phyloP scores from a whole-genome alignment of 495 filamentous ascomycete genomes.

The Xylaria sp. region DNA sequence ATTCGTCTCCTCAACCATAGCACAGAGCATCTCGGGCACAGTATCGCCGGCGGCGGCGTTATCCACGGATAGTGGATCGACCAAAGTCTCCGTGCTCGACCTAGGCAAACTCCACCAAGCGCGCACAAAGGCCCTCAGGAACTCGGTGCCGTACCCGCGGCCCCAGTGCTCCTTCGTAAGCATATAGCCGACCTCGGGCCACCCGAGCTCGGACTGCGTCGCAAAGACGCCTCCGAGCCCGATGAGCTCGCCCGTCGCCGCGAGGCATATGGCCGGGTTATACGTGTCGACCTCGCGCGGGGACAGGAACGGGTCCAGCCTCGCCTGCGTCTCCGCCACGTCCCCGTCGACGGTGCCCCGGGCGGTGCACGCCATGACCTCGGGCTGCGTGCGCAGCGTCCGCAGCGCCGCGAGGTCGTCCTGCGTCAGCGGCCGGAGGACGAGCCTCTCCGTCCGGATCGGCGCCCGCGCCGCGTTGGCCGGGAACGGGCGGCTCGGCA shows the following conservation, averaged over 20 bases:
- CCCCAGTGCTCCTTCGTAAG: conserved; percentile 51
- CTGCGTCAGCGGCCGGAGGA: conserved; percentile 44
- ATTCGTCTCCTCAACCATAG: conserved; percentile 45
- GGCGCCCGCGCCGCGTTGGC: conserved; percentile 33
- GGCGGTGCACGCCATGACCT: conserved; percentile 53
- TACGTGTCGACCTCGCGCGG: conserved; percentile 37
- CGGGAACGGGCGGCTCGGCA: conserved; percentile 38
- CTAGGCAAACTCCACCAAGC: conserved; percentile 46
- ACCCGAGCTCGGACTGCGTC: conserved; percentile 37
- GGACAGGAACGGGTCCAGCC: conserved; percentile 40
- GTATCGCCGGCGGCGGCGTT: conserved; percentile 26
- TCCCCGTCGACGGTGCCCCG: conserved; percentile 41
- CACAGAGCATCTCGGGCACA: conserved; percentile 42
- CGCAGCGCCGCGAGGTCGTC: conserved; percentile 46
- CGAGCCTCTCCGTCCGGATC: conserved; percentile 47
- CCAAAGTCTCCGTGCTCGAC: conserved; percentile 39
- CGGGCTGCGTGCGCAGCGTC: conserved; percentile 50
- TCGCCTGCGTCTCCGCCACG: conserved; percentile 40
- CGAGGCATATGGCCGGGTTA: conserved; percentile 50
- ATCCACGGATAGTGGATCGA: conserved; percentile 18
- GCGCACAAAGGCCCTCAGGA: conserved; percentile 45
- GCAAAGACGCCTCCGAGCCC: conserved; percentile 43
- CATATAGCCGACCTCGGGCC: conserved; percentile 59
- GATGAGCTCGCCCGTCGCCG: conserved; percentile 45
- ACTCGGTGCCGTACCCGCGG: conserved; percentile 52